A percentile compares a stretch with the other conserved stretches of the same genome.
phyloP scores from a whole-genome alignment of 2,329 filamentous ascomycete genomes.

The Colletotrichum coccodes region DNA sequence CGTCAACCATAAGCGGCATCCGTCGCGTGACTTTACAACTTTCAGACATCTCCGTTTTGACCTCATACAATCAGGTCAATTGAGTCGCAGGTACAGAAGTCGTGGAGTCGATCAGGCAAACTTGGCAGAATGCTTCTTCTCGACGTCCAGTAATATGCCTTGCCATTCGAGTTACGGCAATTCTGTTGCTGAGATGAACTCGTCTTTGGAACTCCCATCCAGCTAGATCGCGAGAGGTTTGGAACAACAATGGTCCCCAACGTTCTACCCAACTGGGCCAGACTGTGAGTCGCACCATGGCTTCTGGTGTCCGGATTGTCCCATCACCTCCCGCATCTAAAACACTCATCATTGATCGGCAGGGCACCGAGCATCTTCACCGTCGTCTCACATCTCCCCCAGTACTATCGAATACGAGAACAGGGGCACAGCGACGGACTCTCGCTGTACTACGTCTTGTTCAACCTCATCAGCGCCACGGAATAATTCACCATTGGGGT shows the following conservation, averaged over 20 bases:
- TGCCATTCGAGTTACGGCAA: too few relatives aligned
- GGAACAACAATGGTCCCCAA: conserved; percentile 1
- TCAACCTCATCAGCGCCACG: conserved; percentile 8
- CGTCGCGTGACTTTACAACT: background rate
- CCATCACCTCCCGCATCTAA: background rate
- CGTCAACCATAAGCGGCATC: background rate
- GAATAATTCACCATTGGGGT: conserved; percentile 11
- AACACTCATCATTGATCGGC: rapidly evolving
- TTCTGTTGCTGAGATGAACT: too few relatives aligned
- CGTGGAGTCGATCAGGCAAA: background rate
- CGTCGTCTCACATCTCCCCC: conserved; percentile 3
- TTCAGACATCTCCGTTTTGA: too few relatives aligned
- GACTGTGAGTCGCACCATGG: background rate
- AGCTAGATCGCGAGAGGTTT: background rate
- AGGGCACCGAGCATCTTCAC: conserved; percentile 5
- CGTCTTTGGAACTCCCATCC: too few relatives aligned
- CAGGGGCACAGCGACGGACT: conserved; percentile 13
- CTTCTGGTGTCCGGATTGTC: too few relatives aligned
- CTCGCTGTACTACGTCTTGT: conserved; percentile 8
- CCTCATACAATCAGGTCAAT: too few relatives aligned
- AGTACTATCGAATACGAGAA: conserved; percentile 11
- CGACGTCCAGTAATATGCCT: too few relatives aligned
- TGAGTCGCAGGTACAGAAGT: too few relatives aligned
- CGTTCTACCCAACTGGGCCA: background rate
- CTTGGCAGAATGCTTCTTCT: too few relatives aligned